Base-by-base conservation (phyloP, 2,329 filamentous ascomycete genomes). In the Cercospora canescens region DNA sequence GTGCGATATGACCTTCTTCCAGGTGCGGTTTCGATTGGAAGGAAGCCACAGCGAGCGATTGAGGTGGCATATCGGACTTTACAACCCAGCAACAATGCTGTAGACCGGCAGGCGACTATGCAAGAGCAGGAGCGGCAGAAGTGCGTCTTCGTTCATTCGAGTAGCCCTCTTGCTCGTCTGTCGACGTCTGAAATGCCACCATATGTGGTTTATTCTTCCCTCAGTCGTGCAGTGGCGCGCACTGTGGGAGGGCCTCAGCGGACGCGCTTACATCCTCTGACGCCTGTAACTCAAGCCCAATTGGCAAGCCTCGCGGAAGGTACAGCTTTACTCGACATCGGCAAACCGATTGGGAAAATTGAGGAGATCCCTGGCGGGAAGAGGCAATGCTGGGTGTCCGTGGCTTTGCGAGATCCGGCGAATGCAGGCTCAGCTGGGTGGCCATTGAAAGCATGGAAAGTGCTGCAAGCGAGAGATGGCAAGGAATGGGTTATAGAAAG, bases 21-120 rank as follows among this genome's bases (percentile, higher is more conserved):
- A 0, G 89, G 89, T 0, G 88, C 90, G 67, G 62, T 65, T 1
- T 68, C 69, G 5, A 55, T 66, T 61, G 80, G 83, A 54, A 85
- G 90, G 18, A 92, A 91, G 68, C 92, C 94, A 0, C 88, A 88
- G 59, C 88, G 93, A n/a, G 91, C 94, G 1, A 96, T 95, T 70
- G 93, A 98, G 72, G 91, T 98, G 2, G 91, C 94, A 0, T 99
- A 98, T 76, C 79, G 96, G 6, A 93, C 95, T 0, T 88, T 99
- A 4, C 88, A 94, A 71, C 89, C 93, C 0, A 83, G 92, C 67
- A 77, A 87, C 50, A 65, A 48, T 5, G 61, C 69, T 1, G 45
- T 73, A 21, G 73, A 74, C 59, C 70, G 68, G n/a, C 64, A 70
- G 6, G 57, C 67, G 3, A 62, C 63, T 1, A 65, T 65, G 79